Evolutionary conservation across 2,329 filamentous ascomycete genomes (phyloP).

Genomic region (Mycocentrospora acerina): DNA sequence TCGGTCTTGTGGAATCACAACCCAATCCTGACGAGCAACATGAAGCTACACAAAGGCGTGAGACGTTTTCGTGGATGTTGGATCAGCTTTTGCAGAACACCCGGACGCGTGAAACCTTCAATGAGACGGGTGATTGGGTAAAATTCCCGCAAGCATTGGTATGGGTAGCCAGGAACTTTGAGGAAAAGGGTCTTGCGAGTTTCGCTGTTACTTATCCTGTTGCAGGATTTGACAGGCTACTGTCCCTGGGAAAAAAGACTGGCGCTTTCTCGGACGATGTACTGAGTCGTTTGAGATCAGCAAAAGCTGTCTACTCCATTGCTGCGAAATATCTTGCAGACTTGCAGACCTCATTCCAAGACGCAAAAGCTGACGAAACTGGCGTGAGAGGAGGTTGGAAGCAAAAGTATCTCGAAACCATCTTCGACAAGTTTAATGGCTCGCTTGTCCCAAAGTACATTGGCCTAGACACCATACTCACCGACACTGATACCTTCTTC

Average conservation of each 20-base stretch:
- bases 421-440: conserved; percentile 35
- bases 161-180: conserved; percentile 32
- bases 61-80: conserved; percentile 33
- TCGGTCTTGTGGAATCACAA: conserved; percentile 6
- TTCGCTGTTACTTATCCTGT: conserved; percentile 35
- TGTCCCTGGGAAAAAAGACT: conserved; percentile 21
- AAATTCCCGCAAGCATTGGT: conserved; percentile 26
- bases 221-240: conserved; percentile 27
- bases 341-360: conserved; percentile 11
- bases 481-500: conserved; percentile 11
- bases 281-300: conserved; percentile 10
- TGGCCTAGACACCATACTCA: conserved; percentile 14
- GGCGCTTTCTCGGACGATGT: conserved; percentile 15
- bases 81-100: conserved; percentile 28
- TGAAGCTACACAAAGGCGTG: conserved; percentile 19
- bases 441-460: conserved; percentile 21
- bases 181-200: conserved; percentile 26
- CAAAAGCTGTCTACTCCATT: conserved; percentile 28
- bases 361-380: background rate
- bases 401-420: conserved; percentile 25
- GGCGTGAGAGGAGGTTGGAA: conserved; percentile 17
- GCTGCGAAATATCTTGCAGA: conserved; percentile 26
- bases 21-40: conserved; percentile 10
- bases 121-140: conserved; percentile 32
- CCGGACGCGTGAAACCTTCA: conserved; percentile 34